A percentile compares a stretch with the other conserved stretches of the same genome.
These are phyloP conservation scores for Exophiala spinifera DNA, from an alignment of 2,329 filamentous ascomycete species.

Conservation along the genomic window DNA sequence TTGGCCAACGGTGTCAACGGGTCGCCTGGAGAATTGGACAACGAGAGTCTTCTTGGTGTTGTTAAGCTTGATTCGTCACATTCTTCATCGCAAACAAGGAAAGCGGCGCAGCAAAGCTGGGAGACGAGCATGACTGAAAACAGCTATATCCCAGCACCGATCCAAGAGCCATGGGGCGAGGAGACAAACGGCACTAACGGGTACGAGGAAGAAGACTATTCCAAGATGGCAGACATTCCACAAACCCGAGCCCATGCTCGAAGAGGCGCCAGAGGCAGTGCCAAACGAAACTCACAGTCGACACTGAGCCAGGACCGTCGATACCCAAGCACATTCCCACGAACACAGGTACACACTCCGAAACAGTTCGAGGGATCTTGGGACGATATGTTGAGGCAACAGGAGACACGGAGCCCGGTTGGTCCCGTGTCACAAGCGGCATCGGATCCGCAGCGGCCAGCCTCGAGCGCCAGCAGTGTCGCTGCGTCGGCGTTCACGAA, in stretches of 20 bases:
- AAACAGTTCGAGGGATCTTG: conserved; percentile 19
- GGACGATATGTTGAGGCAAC: conserved; percentile 17
- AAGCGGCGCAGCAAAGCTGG: conserved; percentile 18
- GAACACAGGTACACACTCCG: conserved; percentile 5
- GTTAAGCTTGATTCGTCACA: conserved; percentile 17
- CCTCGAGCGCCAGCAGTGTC: conserved; percentile 5
- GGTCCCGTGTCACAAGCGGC: conserved; percentile 7
- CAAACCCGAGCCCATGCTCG: background rate
- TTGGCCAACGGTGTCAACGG: too few species aligned
- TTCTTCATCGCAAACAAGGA: conserved; percentile 17
- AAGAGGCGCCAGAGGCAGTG: background rate
- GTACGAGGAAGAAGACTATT: background rate
- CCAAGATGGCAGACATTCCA: background rate
- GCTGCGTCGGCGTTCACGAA: conserved; percentile 2
- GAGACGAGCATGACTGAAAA: conserved; percentile 10
- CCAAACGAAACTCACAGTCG: background rate
- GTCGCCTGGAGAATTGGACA: background rate
- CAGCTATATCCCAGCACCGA: conserved; percentile 14
- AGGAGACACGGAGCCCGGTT: background rate
- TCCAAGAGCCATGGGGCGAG: conserved; percentile 15
- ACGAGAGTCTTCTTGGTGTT: conserved; percentile 6
- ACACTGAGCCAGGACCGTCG: background rate
- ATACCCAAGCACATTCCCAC: background rate
- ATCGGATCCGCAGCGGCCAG: background rate
- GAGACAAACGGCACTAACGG: background rate